Percentiles rank a stretch among this genome's conserved stretches.
These are phyloP conservation scores for Chaetothyriales sp. DNA, from an alignment of 2,329 filamentous ascomycete species.

Conservation along the genomic window DNA sequence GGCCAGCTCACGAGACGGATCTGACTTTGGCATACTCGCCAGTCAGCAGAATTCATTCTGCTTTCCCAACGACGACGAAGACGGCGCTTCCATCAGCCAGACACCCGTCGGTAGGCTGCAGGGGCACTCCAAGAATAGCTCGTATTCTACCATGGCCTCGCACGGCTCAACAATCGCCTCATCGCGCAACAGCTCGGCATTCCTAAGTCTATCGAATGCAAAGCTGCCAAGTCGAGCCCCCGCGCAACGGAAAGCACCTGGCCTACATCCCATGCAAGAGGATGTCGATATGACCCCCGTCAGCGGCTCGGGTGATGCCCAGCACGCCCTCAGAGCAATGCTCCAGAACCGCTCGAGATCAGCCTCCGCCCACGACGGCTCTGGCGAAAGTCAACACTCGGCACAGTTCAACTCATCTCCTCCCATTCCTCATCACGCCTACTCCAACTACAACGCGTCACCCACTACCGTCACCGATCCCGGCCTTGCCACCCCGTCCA, in stretches of 20 bases:
- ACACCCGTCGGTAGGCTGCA: conserved; percentile 13
- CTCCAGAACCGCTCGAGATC: conserved; percentile 25
- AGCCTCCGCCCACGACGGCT: conserved; percentile 16
- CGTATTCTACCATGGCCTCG: conserved; percentile 28
- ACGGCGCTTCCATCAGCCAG: conserved; percentile 8
- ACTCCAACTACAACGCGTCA: conserved; percentile 30
- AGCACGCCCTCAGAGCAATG: conserved; percentile 34
- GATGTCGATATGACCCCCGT: conserved; percentile 20
- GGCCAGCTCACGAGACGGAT: conserved; percentile 28
- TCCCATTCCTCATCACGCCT: conserved; percentile 27
- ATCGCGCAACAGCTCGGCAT: conserved; percentile 26
- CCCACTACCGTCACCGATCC: conserved; percentile 39
- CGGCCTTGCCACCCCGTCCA: conserved; percentile 39
- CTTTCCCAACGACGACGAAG: conserved; percentile 23
- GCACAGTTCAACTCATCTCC: conserved; percentile 31
- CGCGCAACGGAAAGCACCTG: neutral
- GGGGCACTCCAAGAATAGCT: conserved; percentile 31
- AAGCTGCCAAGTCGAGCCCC: neutral
- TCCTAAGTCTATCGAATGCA: neutral
- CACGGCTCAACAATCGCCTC: conserved; percentile 29
- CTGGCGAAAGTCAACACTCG: conserved; percentile 6
- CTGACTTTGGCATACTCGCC: conserved; percentile 26
- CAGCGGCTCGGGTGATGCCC: conserved; percentile 28
- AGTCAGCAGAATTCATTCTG: conserved; percentile 29
- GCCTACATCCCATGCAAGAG: conserved; percentile 2